These are phyloP conservation scores for Oemleria cerasiformis DNA, from an alignment of 306 rosid genomes.

Conservation along the genomic window DNA sequence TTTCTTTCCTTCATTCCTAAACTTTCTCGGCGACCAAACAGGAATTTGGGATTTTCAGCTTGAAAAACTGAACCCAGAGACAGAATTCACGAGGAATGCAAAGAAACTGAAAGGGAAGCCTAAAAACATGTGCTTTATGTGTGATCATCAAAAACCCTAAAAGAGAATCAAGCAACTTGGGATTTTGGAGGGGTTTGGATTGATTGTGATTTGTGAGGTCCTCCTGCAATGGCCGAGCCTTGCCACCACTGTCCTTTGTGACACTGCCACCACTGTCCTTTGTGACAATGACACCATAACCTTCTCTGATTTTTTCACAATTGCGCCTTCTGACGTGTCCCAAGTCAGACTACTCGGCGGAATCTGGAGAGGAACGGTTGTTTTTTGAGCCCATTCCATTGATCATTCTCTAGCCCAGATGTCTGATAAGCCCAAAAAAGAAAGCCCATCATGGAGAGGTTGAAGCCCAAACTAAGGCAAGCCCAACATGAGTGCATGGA, in stretches of 20 bases:
- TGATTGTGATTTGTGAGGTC: conserved; percentile 14
- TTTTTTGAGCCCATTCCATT: neutral
- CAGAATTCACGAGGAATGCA: neutral
- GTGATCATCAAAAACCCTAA: conserved; percentile 2
- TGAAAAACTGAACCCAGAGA: neutral
- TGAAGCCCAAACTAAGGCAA: too few species aligned
- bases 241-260: conserved; percentile 24
- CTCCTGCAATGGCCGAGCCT: conserved; percentile 24
- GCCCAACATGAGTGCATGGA: too few species aligned
- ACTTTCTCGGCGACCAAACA: conserved; percentile 37
- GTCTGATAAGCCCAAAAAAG: neutral
- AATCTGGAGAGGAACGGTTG: neutral
- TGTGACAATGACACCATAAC: neutral
- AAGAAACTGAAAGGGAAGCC: neutral
- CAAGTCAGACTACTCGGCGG: neutral
- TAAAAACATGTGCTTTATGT: neutral
- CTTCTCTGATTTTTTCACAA: neutral
- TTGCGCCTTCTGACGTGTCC: neutral
- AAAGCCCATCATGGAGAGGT: too few species aligned
- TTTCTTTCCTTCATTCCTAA: conserved; percentile 11
- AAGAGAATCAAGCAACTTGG: neutral
- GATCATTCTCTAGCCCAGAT: neutral
- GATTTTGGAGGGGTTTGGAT: neutral
- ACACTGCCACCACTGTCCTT: neutral
- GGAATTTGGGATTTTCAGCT: conserved; percentile 2